Evolutionary conservation across 768 basidiomycete genomes (phyloP).

Genomic region (Leucocoprinus leucothites): DNA sequence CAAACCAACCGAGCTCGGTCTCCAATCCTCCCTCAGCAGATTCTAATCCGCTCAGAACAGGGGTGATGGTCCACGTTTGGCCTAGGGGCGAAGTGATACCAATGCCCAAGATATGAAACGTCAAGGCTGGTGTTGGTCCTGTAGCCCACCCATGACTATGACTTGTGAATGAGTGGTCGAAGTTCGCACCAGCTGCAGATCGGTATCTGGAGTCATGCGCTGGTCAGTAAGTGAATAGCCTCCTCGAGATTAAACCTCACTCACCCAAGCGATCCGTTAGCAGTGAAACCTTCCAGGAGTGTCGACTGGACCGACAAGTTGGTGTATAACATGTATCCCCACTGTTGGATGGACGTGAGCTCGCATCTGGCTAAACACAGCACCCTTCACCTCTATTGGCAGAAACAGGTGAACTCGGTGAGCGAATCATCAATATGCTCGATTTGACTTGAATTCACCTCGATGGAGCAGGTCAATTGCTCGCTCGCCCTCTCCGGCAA

Average conservation of each 20-base stretch:
- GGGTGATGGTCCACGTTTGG: constrained; percentile 41
- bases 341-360: constrained; percentile 17
- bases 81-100: constrained; percentile 45
- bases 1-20: constrained; percentile 50
- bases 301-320: constrained; percentile 54
- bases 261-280: constrained; percentile 52
- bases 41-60: constrained; percentile 36
- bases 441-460: constrained; percentile 17
- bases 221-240: no score
- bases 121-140: constrained; percentile 54
- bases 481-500: constrained; percentile 40
- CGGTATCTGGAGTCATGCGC: constrained; percentile 37
- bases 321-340: constrained; percentile 61
- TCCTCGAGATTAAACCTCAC: no score
- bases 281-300: constrained; percentile 54
- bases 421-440: neutral
- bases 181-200: constrained; percentile 48
- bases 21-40: constrained; percentile 49
- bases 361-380: neutral
- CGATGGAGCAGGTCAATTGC: constrained; percentile 43
- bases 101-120: constrained; percentile 53
- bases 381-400: neutral
- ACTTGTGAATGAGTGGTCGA: constrained; percentile 54
- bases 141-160: constrained; percentile 60
- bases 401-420: neutral